Evolutionary conservation across 2,329 filamentous ascomycete genomes (phyloP), one percentile per base, ranked within the genome.

Genomic region (Madurella fahalii): DNA sequence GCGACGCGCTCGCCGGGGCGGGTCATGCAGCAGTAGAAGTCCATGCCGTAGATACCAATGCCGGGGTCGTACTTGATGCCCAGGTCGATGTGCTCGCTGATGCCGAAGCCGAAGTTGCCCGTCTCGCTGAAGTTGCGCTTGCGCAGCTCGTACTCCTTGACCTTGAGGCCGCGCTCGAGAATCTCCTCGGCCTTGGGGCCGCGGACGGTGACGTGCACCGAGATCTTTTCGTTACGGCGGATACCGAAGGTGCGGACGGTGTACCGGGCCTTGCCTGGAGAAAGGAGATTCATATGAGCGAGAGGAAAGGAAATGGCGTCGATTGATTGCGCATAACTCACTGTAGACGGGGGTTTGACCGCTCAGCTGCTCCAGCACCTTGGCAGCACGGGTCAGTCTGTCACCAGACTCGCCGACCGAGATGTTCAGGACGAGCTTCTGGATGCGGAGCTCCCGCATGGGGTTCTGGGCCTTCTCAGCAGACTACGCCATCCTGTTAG

Each of bases 1-100:
- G 90, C 88, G 74, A 99, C 90, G 76, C 94, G 92, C 85, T 96
- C 92, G 81, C 94, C 94, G 71, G 93, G 94, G 72, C 94, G 92
- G 83, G 91, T 96, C 94, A 99, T 99, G 90, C 93, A 97, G 89
- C 87, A 92, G 89, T 96, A 99, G 82, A 99, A 99, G 82, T 99
- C 94, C 94, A 99, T 99, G 77, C 94, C 92, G 84, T 96, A 96
- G 77, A 96, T 96, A 86, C 92, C 92, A 69, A 96, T 96, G 64
- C 84, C 88, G 64, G 92, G 92, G 82, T 96, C 92, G 83, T 96
- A 96, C 87, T 99, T 99, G 90, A 99, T 99, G 73, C 94, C 94
- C 72, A 99, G 85, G 85, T 99, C 94, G 80, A 99, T 99, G 89
- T 99, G 94, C 83, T 99, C 94, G 82, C 84, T 91, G 84, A 99